Percentiles rank a stretch among this genome's conserved stretches.
Conservation (phyloP, 306 rosid species). For the Lablab purpureus region DNA sequence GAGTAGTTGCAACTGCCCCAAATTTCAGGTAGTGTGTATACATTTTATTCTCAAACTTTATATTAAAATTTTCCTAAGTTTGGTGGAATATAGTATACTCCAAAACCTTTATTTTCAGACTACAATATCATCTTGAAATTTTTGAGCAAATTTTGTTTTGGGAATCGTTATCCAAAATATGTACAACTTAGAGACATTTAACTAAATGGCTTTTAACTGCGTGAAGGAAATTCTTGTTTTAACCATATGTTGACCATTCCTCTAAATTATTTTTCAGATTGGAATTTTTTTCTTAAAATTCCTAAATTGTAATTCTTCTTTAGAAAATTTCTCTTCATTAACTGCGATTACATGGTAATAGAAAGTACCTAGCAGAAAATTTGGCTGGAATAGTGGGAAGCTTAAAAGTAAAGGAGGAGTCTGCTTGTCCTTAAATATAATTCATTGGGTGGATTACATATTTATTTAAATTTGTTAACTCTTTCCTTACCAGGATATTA, state of each 20-base stretch:
- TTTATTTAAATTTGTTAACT: not conserved
- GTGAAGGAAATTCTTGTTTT: not conserved
- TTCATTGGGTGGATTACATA: not conserved
- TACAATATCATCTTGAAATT: not conserved
- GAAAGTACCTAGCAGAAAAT: conserved; percentile 5
- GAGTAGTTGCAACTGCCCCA: too few species aligned
- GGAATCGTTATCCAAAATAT: conserved; percentile 17
- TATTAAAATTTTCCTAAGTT: not conserved
- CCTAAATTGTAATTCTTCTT: not conserved
- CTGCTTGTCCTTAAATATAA: not conserved
- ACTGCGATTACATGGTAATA: not conserved
- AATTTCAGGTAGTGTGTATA: not conserved
- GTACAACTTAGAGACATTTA: conserved; percentile 21
- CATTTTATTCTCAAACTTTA: not conserved
- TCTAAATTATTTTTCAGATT: not conserved
- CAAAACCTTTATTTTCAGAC: not conserved
- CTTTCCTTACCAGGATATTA: not conserved
- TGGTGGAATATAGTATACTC: conserved; percentile 2
- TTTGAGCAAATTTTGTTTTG: conserved; percentile 8
- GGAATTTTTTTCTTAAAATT: not conserved
- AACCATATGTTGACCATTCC: conserved; percentile 5
- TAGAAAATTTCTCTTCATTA: not conserved
- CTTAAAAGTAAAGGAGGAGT: too few species aligned
- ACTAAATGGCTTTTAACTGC: not conserved
- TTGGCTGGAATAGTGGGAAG: not conserved